Evolutionary conservation across 805 yeast species (phyloP).

Genomic region (Yarrowia osloensis): DNA sequence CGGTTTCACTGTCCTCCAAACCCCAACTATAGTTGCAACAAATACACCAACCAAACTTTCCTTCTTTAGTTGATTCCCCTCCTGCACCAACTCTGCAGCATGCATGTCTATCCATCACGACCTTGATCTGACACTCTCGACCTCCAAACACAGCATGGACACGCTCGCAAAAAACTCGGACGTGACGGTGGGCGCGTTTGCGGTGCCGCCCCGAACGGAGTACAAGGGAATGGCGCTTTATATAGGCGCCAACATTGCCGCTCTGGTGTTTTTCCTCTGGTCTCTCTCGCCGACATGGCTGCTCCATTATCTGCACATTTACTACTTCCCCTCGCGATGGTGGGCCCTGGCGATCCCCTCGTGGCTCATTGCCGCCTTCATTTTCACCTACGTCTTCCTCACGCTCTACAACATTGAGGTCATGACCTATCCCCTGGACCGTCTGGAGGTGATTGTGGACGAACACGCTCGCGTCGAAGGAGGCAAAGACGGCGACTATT

Average conservation of each 20-base stretch:
- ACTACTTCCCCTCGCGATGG: slow-evolving; percentile 83
- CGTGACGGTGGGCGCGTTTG: slow-evolving; percentile 44
- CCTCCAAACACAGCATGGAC: too few relatives aligned
- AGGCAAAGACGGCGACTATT: slow-evolving; percentile 45
- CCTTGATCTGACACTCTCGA: neutral
- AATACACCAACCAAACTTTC: too few relatives aligned
- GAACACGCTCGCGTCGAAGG: slow-evolving; percentile 51
- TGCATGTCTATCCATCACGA: neutral
- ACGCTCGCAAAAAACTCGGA: slow-evolving; percentile 44
- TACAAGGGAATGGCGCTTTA: slow-evolving; percentile 87
- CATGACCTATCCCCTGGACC: slow-evolving; percentile 60
- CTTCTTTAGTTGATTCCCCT: neutral
- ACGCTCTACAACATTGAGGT: slow-evolving; percentile 76
- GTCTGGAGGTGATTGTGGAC: slow-evolving; percentile 68
- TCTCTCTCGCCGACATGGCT: slow-evolving; percentile 65
- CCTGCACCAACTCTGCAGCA: neutral
- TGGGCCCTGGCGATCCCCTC: slow-evolving; percentile 87
- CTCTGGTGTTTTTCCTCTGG: slow-evolving; percentile 69
- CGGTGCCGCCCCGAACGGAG: slow-evolving; percentile 54
- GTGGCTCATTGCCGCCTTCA: slow-evolving; percentile 66
- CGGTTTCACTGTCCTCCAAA: too few relatives aligned
- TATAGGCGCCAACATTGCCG: slow-evolving; percentile 60
- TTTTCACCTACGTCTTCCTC: slow-evolving; percentile 69
- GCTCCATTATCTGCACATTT: slow-evolving; percentile 56
- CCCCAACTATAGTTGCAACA: too few relatives aligned